phyloP scores from a whole-genome alignment of 495 filamentous ascomycete genomes.

The Daldinia grandis region DNA sequence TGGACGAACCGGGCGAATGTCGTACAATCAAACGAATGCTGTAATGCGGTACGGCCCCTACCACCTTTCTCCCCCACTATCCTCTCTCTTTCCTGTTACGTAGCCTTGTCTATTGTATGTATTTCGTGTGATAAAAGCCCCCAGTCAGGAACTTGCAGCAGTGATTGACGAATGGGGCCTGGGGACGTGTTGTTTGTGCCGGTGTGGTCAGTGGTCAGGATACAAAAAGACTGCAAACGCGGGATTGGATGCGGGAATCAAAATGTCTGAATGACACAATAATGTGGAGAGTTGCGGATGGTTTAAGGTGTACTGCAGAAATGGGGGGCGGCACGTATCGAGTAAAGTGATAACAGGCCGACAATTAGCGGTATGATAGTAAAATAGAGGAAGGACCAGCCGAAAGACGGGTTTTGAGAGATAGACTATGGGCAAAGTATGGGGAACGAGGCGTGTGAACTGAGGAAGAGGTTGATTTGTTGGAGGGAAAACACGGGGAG shows the following conservation, averaged over 20 bases:
- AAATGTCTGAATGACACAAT: slow-evolving; percentile 40
- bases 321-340: background rate
- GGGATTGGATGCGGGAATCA: slow-evolving; percentile 40
- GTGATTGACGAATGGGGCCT: slow-evolving; percentile 34
- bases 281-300: slow-evolving; percentile 39
- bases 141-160: slow-evolving; percentile 29
- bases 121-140: slow-evolving; percentile 14
- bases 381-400: slow-evolving; percentile 32
- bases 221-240: slow-evolving; percentile 36
- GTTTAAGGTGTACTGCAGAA: slow-evolving; percentile 37
- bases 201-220: slow-evolving; percentile 29
- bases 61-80: slow-evolving; percentile 9
- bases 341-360: background rate
- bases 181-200: slow-evolving; percentile 27
- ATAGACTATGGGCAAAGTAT: slow-evolving; percentile 1
- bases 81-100: slow-evolving; percentile 16
- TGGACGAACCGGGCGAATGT: slow-evolving; percentile 13
- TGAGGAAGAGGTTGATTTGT: slow-evolving; percentile 36
- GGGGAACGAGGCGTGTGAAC: slow-evolving; percentile 24
- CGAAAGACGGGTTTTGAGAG: slow-evolving; percentile 17
- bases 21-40: slow-evolving; percentile 26
- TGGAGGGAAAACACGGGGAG: slow-evolving; percentile 30
- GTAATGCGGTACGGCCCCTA: slow-evolving; percentile 7
- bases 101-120: slow-evolving; percentile 4
- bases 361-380: background rate